These are phyloP conservation scores for Marasmius sp. DNA, from an alignment of 1,284 basidiomycete genomes.

Conservation along the genomic window DNA sequence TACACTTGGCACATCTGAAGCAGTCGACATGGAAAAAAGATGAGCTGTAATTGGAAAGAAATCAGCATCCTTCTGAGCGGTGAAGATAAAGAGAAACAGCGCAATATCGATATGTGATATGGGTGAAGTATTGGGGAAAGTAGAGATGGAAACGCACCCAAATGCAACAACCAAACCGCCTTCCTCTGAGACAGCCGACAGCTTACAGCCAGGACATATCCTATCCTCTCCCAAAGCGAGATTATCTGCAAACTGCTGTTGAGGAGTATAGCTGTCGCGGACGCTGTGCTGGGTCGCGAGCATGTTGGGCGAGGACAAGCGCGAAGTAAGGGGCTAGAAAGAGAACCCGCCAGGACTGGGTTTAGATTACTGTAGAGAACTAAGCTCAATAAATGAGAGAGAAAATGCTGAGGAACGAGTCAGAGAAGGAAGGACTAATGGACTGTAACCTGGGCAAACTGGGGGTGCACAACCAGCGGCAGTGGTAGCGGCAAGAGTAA, in stretches of 20 bases:
- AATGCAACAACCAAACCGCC: constrained; percentile 91
- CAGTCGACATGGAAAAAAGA: constrained; percentile 83
- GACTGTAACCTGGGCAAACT: neutral
- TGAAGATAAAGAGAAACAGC: constrained; percentile 24
- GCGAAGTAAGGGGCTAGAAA: constrained; percentile 15
- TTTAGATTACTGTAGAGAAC: neutral
- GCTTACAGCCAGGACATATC: constrained; percentile 83
- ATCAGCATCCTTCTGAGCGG: constrained; percentile 13
- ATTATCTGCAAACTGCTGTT: constrained; percentile 7
- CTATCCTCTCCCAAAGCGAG: constrained; percentile 51
- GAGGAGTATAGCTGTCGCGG: constrained; percentile 20
- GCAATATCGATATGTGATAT: constrained; percentile 8
- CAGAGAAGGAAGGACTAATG: neutral
- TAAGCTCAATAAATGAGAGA: neutral
- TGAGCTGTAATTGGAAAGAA: constrained; percentile 47
- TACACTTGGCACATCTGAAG: constrained; percentile 84
- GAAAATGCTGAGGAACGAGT: neutral
- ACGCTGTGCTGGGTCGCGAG: constrained; percentile 27
- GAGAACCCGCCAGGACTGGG: constrained; percentile 1
- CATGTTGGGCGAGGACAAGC: constrained; percentile 19
- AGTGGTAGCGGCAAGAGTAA: neutral
- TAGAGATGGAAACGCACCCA: constrained; percentile 51
- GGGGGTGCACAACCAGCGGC: neutral
- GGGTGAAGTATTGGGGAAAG: constrained; percentile 6
- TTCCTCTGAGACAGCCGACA: constrained; percentile 79